Evolutionary conservation across 2,329 filamentous ascomycete genomes (phyloP).

Genomic region (Fusarium chuoi): DNA sequence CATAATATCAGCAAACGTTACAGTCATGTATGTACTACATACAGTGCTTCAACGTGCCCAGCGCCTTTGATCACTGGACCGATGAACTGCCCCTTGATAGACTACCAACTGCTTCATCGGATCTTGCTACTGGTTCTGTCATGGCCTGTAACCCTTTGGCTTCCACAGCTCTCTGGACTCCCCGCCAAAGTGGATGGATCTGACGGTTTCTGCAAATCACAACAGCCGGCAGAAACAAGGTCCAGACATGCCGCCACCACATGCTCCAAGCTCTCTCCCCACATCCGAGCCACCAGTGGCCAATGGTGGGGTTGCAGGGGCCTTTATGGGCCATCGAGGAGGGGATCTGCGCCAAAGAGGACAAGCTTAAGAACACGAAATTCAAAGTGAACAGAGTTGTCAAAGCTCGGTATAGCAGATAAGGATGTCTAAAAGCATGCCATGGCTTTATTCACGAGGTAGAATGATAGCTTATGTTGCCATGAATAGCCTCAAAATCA

Average conservation of each 20-base stretch:
- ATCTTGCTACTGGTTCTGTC: slow-evolving; percentile 20
- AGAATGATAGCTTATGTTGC: neutral
- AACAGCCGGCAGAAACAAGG: slow-evolving; percentile 31
- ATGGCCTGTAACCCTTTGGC: slow-evolving; percentile 22
- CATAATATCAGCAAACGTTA: neutral
- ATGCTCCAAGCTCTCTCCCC: slow-evolving; percentile 41
- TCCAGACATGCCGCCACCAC: slow-evolving; percentile 31
- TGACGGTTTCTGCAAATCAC: slow-evolving; percentile 40
- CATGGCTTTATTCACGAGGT: neutral
- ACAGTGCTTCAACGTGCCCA: neutral
- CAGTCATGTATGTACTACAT: neutral
- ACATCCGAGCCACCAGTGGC: slow-evolving; percentile 38
- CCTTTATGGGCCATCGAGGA: slow-evolving; percentile 2
- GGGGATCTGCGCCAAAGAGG: slow-evolving; percentile 21
- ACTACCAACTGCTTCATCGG: slow-evolving; percentile 2
- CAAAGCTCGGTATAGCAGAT: slow-evolving; percentile 2
- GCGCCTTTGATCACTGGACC: neutral
- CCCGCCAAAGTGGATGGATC: slow-evolving; percentile 38
- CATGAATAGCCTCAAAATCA: neutral
- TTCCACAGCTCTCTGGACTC: slow-evolving; percentile 25
- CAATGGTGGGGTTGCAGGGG: slow-evolving; percentile 30
- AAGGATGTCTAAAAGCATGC: neutral
- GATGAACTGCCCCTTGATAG: neutral
- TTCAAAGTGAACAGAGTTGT: slow-evolving; percentile 2
- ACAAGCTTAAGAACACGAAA: slow-evolving; percentile 25